Conservation (phyloP, 441 rosid genomes). For the Erysimum cheiri region DNA sequence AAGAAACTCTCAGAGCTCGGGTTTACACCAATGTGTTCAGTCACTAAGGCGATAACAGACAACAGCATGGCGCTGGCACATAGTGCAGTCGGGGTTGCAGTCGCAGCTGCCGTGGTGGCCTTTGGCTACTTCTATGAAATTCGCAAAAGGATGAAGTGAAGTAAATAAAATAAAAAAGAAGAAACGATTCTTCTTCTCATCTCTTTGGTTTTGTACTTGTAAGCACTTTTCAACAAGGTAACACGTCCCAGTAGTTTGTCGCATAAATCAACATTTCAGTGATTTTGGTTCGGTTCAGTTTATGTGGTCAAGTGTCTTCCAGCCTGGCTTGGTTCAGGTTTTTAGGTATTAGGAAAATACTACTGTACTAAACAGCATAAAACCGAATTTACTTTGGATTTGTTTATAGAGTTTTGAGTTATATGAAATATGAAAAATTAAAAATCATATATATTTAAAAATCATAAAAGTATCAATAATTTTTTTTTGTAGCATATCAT, state of each 20-base stretch:
- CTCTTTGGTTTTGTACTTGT: constrained; percentile 20
- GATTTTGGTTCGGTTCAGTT: neutral
- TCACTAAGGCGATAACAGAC: constrained; percentile 48
- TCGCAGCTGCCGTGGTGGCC: constrained; percentile 79
- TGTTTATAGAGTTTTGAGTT: too few species aligned
- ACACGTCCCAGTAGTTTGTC: neutral
- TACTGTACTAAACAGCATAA: too few species aligned
- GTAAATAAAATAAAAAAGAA: constrained; percentile 35
- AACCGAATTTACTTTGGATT: too few species aligned
- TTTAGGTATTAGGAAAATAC: too few species aligned
- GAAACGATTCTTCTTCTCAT: neutral
- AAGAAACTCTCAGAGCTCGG: constrained; percentile 95
- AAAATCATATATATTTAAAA: too few species aligned
- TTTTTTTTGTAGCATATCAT: too few species aligned
- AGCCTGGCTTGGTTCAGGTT: too few species aligned
- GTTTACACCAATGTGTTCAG: constrained; percentile 56
- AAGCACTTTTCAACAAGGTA: neutral
- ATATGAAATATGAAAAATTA: too few species aligned
- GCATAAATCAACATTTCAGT: neutral
- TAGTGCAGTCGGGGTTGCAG: constrained; percentile 74
- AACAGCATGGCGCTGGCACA: constrained; percentile 61
- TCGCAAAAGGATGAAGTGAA: constrained; percentile 70
- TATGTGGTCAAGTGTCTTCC: too few species aligned
- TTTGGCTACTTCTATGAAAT: constrained; percentile 76
- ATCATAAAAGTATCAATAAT: too few species aligned